Evolutionary conservation across 805 yeast genomes (phyloP).

Genomic region (Candida insectalens): DNA sequence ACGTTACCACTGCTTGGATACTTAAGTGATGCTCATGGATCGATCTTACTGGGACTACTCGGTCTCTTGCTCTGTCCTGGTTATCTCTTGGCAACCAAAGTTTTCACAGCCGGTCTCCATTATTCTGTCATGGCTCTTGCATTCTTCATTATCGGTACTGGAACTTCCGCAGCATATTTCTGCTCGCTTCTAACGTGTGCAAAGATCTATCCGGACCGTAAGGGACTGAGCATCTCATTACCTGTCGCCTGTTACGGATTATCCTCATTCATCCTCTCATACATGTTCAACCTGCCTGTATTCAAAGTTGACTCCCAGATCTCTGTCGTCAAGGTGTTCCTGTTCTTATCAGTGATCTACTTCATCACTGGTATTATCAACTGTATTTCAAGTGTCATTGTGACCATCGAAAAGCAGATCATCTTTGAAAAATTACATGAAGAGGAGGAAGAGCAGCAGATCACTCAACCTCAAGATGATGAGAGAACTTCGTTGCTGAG

Average conservation of each 20-base stretch:
- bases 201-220: slow-evolving; percentile 64
- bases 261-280: slow-evolving; percentile 69
- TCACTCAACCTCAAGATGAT: slow-evolving; percentile 5
- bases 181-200: slow-evolving; percentile 74
- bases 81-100: slow-evolving; percentile 40
- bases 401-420: slow-evolving; percentile 44
- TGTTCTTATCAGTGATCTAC: slow-evolving; percentile 42
- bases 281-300: slow-evolving; percentile 34
- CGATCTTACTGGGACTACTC: slow-evolving; percentile 56
- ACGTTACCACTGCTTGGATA: slow-evolving; percentile 78
- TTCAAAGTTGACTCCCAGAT: slow-evolving; percentile 25
- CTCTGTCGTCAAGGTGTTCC: slow-evolving; percentile 43
- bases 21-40: slow-evolving; percentile 79
- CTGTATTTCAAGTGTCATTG: slow-evolving; percentile 57
- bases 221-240: slow-evolving; percentile 74
- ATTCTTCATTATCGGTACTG: slow-evolving; percentile 55
- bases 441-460: slow-evolving; percentile 10
- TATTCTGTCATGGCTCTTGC: slow-evolving; percentile 34
- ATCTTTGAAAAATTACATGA: slow-evolving; percentile 23
- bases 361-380: slow-evolving; percentile 46
- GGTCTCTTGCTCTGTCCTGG: slow-evolving; percentile 61
- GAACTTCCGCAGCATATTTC: slow-evolving; percentile 66
- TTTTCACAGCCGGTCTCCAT: slow-evolving; percentile 19
- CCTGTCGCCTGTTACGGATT: slow-evolving; percentile 88
- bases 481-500: slow-evolving; percentile 27